A percentile compares a stretch with the other conserved stretches of the same genome.
Conservation (phyloP, 257 asterid genomes). For the Primulina huaijiensis region DNA sequence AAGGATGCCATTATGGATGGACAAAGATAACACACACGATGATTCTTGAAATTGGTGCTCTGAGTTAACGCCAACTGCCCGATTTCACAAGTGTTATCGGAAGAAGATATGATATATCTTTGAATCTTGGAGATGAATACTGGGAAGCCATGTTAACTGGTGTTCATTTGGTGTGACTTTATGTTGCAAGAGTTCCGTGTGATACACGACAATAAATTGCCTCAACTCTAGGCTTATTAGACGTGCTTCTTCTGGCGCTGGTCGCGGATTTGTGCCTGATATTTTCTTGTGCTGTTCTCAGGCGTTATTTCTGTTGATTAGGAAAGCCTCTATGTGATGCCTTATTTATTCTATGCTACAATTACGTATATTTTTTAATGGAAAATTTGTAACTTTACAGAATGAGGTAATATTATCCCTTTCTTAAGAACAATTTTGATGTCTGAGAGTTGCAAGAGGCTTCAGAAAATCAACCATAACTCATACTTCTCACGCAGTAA, state of each 20-base stretch:
- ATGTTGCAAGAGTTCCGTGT: not conserved
- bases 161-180: not conserved
- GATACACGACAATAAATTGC: not conserved
- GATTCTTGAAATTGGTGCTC: not conserved
- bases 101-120: conserved; percentile 13
- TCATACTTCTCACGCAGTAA: not conserved
- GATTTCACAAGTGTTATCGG: conserved; percentile 4
- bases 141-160: not conserved
- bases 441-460: not conserved
- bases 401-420: not conserved
- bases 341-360: not conserved
- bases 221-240: not conserved
- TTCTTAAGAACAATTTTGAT: not conserved
- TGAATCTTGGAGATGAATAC: conserved; percentile 7
- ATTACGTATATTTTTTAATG: not conserved
- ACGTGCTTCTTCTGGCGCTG: not conserved
- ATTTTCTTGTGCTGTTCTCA: not conserved
- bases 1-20: conserved; percentile 9
- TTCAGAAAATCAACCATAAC: not conserved
- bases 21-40: not conserved
- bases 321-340: not conserved
- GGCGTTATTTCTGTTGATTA: not conserved
- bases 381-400: not conserved
- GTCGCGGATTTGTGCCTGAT: not conserved
- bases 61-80: not conserved